A percentile compares a stretch with the other conserved stretches of the same genome.
Conservation (phyloP, 2,329 filamentous ascomycete species). For the Emergomyces pasteurianus region DNA sequence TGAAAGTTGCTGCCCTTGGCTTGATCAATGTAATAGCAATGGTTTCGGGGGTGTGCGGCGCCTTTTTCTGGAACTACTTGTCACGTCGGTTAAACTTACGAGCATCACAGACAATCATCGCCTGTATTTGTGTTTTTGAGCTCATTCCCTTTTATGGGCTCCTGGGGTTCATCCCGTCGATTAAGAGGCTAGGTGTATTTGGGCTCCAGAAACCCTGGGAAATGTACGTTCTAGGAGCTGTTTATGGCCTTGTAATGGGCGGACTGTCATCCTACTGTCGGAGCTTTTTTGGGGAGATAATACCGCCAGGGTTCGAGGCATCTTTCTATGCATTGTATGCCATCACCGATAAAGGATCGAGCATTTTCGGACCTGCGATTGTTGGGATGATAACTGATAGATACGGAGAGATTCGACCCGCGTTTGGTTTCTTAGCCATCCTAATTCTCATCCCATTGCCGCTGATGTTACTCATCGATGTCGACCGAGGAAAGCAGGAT, state of each 20-base stretch:
- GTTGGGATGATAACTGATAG: conserved; percentile 85
- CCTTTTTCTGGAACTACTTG: conserved; percentile 77
- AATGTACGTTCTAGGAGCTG: conserved; percentile 82
- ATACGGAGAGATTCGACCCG: conserved; percentile 67
- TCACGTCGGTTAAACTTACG: conserved; percentile 57
- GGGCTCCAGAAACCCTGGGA: conserved; percentile 94
- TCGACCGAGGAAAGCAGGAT: conserved; percentile 63
- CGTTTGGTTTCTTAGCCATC: conserved; percentile 81
- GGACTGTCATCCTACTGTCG: conserved; percentile 86
- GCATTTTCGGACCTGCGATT: conserved; percentile 85
- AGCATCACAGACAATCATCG: conserved; percentile 78
- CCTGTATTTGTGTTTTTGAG: conserved; percentile 85
- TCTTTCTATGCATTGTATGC: conserved; percentile 95
- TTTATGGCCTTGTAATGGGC: conserved; percentile 92
- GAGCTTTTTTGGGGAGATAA: conserved; percentile 82
- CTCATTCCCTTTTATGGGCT: conserved; percentile 86
- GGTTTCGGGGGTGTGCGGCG: conserved; percentile 68
- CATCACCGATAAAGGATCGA: conserved; percentile 93
- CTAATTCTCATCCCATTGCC: conserved; percentile 78
- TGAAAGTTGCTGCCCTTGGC: conserved; percentile 77
- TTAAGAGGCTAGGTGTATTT: conserved; percentile 60
- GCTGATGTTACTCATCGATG: conserved; percentile 72
- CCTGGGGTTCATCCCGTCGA: conserved; percentile 70
- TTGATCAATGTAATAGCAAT: conserved; percentile 92
- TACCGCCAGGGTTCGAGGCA: conserved; percentile 86